Conservation (phyloP, 495 filamentous ascomycete species). For the Neurospora sp. region DNA sequence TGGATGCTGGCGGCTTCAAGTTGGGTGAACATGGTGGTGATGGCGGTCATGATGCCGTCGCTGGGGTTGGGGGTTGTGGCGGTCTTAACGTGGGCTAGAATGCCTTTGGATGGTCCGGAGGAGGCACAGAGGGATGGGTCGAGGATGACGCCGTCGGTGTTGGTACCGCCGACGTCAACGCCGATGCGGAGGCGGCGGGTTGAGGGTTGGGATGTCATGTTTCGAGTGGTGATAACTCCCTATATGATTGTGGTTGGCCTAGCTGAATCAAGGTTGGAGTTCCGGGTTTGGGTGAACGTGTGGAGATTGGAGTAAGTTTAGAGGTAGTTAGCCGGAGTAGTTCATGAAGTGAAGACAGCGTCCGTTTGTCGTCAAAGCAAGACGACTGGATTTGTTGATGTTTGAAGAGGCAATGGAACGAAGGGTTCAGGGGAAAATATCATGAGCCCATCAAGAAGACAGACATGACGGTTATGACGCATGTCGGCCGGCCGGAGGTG, state of each 20-base stretch:
- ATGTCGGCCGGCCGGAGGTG: neutral
- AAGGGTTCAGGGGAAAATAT: neutral
- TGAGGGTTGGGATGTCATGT: neutral
- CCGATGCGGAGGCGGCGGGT: constrained; percentile 26
- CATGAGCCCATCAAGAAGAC: neutral
- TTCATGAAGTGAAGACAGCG: neutral
- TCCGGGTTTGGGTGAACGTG: too few relatives aligned
- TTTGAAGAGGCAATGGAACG: neutral
- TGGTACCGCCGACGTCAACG: constrained; percentile 46
- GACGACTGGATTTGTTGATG: neutral
- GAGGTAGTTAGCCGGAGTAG: neutral
- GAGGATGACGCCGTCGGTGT: constrained; percentile 51
- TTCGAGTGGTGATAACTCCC: too few relatives aligned
- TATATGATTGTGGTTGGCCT: too few relatives aligned
- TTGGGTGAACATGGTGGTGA: constrained; percentile 32
- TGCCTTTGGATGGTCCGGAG: constrained; percentile 27
- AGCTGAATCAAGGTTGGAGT: too few relatives aligned
- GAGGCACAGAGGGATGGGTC: constrained; percentile 32
- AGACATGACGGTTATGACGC: neutral
- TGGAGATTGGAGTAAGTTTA: too few relatives aligned
- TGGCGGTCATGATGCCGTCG: constrained; percentile 41
- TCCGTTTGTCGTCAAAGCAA: neutral
- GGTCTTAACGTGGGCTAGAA: constrained; percentile 45
- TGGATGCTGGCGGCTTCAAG: constrained; percentile 15
- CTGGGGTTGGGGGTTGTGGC: constrained; percentile 49